Base-by-base conservation (phyloP, 1,139 yeast genomes). In the Ogataea hybrid region DNA sequence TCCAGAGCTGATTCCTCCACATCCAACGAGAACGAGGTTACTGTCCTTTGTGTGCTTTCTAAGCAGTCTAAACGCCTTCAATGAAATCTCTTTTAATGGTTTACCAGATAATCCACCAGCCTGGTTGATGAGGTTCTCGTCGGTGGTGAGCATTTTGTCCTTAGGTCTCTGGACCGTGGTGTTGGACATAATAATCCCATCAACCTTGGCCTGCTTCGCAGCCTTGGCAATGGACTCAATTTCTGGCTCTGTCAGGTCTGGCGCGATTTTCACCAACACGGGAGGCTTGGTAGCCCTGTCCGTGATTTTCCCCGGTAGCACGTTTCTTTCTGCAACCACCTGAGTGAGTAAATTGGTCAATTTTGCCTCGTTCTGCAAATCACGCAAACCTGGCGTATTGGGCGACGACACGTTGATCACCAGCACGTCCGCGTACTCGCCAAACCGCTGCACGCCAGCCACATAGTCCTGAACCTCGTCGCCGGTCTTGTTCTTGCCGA, bases 381-480 rank as follows among this genome's bases (percentile, higher is more conserved):
- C 88, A 57, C 97, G 78, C 51, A 90, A 73, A 2, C 97, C 97
- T 2, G 97, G 97, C 1, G 97, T 92, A 61, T 90, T 90, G 47
- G 98, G 98, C 37, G 95, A 85, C 0, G 96, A 88, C n/a, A 90
- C 96, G 57, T 90, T 90, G 50, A 90, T 76, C 29, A 90, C 92
- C 46, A 90, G 69, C 6, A 87, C 90, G 65, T 92, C 97, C 4
- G 97, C 96, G 56, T 75, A 81, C 11, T 82, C 79, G 8, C 95
- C 95, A 53, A 90, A 77, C 42, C 83, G 71, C 47, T 78, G 77
- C 29, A 92, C 95, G 46, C 98, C 98, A 50, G 76, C 73, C 40
- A 85, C 77, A 58, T 88, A 90, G 63, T 92, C 98, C 47, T 79
- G 71, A 41, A 88, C 77, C 61, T 89, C 97, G 58, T 90, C 96